These are phyloP conservation scores for Ustilago hordei DNA, from an alignment of 1,284 basidiomycete species.

Conservation along the genomic window DNA sequence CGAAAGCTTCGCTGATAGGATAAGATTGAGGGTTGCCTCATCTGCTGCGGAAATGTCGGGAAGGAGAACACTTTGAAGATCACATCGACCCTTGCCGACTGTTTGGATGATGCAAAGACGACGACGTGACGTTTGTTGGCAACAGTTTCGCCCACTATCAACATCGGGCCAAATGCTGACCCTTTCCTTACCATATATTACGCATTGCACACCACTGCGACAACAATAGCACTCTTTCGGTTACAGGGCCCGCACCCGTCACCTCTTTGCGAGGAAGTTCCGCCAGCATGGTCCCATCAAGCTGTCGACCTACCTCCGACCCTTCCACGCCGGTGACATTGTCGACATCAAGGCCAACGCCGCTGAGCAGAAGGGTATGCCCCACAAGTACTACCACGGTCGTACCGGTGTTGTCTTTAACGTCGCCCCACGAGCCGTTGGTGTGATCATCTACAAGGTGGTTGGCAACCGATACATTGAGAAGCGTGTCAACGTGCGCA, in stretches of 20 bases:
- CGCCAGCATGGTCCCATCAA: slow-evolving; percentile 90
- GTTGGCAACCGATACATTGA: slow-evolving; percentile 99
- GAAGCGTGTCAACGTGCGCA: slow-evolving; percentile 98
- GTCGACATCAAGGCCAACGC: slow-evolving; percentile 99
- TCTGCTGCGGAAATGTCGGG: no score
- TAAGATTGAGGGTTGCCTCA: no score
- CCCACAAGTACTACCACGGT: slow-evolving; percentile 84
- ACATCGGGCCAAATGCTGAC: slow-evolving; percentile 17
- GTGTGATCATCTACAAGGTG: slow-evolving; percentile 98
- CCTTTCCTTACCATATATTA: background rate
- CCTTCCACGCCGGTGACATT: slow-evolving; percentile 96
- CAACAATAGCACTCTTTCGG: slow-evolving; percentile 91
- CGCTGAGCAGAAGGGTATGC: slow-evolving; percentile 99
- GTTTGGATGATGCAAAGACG: slow-evolving; percentile 16
- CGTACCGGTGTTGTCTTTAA: slow-evolving; percentile 99
- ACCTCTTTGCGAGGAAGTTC: slow-evolving; percentile 81
- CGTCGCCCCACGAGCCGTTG: slow-evolving; percentile 92
- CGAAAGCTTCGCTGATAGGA: background rate
- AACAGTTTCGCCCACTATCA: background rate
- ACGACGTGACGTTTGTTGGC: slow-evolving; percentile 16
- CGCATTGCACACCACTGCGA: background rate
- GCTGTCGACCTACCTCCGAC: slow-evolving; percentile 90
- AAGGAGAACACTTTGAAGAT: background rate
- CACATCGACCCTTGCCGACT: background rate
- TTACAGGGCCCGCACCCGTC: slow-evolving; percentile 99